Conservation (phyloP, 768 basidiomycete species). For the Psilocybe cubensis region DNA sequence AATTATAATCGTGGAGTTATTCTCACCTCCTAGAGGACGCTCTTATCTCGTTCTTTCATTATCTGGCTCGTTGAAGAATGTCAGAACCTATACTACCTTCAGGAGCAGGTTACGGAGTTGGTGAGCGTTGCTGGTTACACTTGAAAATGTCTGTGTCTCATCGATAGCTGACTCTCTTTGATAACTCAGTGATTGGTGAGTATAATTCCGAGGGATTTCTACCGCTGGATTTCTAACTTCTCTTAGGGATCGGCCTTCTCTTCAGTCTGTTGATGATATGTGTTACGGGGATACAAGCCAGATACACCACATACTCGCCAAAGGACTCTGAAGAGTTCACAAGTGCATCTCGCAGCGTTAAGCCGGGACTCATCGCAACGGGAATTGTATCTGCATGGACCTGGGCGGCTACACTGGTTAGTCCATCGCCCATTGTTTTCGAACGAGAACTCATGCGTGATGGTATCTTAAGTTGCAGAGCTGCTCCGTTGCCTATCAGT, state of each 20-base stretch:
- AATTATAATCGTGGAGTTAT: no score
- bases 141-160: no score
- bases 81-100: background rate
- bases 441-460: background rate
- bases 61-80: constrained; percentile 1
- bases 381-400: constrained; percentile 96
- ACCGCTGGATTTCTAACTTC: no score
- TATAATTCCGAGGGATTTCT: no score
- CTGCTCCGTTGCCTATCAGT: constrained; percentile 84
- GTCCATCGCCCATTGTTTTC: constrained; percentile 4
- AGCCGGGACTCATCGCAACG: constrained; percentile 90
- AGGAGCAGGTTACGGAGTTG: constrained; percentile 4
- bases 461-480: constrained; percentile 59
- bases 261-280: constrained; percentile 82
- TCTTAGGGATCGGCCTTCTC: constrained; percentile 81
- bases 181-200: background rate
- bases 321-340: constrained; percentile 84
- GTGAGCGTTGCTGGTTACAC: no score
- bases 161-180: no score
- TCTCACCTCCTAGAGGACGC: no score
- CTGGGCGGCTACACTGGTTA: constrained; percentile 78
- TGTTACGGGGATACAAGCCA: constrained; percentile 78
- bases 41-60: no score
- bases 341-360: constrained; percentile 80
- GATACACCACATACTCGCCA: constrained; percentile 83